Base-by-base conservation (phyloP, 805 yeast genomes). In the Lipomyces sp. region DNA sequence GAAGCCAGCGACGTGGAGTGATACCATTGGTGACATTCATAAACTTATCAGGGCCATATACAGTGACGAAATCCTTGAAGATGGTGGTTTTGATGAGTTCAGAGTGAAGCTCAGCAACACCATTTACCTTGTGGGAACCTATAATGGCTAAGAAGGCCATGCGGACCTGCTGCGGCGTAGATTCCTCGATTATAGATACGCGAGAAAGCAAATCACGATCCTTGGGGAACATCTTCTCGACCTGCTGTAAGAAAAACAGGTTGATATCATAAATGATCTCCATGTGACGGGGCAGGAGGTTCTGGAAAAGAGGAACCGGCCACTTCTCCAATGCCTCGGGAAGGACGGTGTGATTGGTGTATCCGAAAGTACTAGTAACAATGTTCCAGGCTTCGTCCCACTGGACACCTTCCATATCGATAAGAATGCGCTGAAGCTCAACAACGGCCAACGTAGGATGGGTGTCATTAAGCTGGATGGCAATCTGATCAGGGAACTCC, bases 1-100 rank as follows among this genome's bases (percentile, higher is more conserved):
- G 88, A 76, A 92, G 84, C 98, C 98, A 92, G 80, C 98, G 88
- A 83, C 98, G 87, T 73, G 97, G 97, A 2, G 98, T 92, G 75
- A 92, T 87, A 80, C 98, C 98, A 78, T 92, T 92, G 59, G 98
- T 92, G 68, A 92, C 97, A 74, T 92, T 92, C 61, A 90, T 90
- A 79, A 92, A 92, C 79, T 90, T 90, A 69, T 90, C 90, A 30
- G 83, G 75, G 59, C 98, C 98, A 73, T 85, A 92, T 48, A 92
- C 83, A 69, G 83, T 84, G 64, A 92, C 98, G 76, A 92, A 92
- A 79, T 93, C 97, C 77, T 88, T 88, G 80, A 92, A 92, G 72
- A 92, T 90, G 3, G 97, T 91, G 39, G 95, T 90, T 77, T 85
- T 89, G 78, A 92, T 90, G 77, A 92, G 84, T 77, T 92, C 97